Conservation (phyloP, 1,284 basidiomycete genomes). For the Microbotryomycetes sp. region DNA sequence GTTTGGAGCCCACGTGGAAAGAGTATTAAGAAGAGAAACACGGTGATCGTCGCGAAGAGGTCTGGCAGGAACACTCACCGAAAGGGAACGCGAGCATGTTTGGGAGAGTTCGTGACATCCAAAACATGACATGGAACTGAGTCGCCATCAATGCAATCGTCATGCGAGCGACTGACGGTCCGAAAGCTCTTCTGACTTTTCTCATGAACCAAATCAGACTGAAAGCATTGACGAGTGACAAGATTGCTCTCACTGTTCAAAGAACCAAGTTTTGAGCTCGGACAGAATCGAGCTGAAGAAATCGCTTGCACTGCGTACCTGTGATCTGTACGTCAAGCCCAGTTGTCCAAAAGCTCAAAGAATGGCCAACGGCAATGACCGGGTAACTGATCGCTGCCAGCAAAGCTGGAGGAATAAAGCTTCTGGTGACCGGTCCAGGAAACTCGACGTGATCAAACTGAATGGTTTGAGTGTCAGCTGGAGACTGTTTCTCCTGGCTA, state of each 20-base stretch:
- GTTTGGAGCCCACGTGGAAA: no score
- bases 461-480: neutral
- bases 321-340: constrained; percentile 60
- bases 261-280: constrained; percentile 7
- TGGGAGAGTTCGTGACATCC: constrained; percentile 84
- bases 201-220: constrained; percentile 60
- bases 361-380: constrained; percentile 41
- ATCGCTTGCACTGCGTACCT: constrained; percentile 46
- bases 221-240: constrained; percentile 62
- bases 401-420: constrained; percentile 63
- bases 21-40: neutral
- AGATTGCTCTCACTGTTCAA: constrained; percentile 61
- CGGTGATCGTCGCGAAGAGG: neutral
- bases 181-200: constrained; percentile 59
- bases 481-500: rapidly evolving
- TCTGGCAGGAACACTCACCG: constrained; percentile 49
- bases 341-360: constrained; percentile 48
- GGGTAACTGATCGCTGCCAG: constrained; percentile 40
- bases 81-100: constrained; percentile 85
- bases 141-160: constrained; percentile 64
- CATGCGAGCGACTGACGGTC: constrained; percentile 52
- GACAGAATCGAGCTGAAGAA: neutral
- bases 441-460: constrained; percentile 88
- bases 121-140: constrained; percentile 90
- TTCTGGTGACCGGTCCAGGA: constrained; percentile 81